Base-by-base conservation (phyloP, 148 eudicot species). In the Rhododendron vialii region DNA sequence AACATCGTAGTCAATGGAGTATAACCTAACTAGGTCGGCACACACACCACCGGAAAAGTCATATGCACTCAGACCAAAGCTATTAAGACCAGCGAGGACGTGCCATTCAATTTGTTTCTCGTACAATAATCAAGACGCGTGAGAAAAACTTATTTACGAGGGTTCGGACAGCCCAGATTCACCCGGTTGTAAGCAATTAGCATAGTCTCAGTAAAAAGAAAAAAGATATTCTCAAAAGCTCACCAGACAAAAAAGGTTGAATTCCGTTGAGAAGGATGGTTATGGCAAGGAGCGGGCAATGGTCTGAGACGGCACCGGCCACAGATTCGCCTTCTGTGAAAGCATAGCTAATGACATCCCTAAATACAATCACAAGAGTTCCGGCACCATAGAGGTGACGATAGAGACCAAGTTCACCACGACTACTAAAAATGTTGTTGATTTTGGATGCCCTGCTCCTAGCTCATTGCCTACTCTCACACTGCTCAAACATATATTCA, bases 171-270 rank as follows among this genome's bases (percentile, higher is more conserved):
- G 43, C 5, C 43, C 43, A 38, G 0, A 38, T 5, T 38, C 43
- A 38, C 6, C 43, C 43, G 0, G 43, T 0, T 0, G 0, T 38
- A 38, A 38, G 5, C 0, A 38, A 0, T 5, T 38, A 38, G 0
- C 41, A 38, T 41, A 41, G 43, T 41, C 43, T 41, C 43, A 41
- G 7, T 41, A 41, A 6, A 41, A 41, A 5, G 43, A 41, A 0
- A 41, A 41, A 41, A 41, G 43, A 41, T 41, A 41, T 41, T 41
- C 43, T 22, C 4, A 63, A 75, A 50, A 5, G 26, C 84, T 86
- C 67, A 89, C 90, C 90, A 1, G 85, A 89, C 26, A 89, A 82
- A 57, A 89, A 89, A 0, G 90, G 90, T 71, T 89, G 90, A 63
- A 63, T 9, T 24, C 69, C 69, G 3, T 24, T 63, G 69, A 63